These are phyloP conservation scores for Ramaria sp. DNA, from an alignment of 768 basidiomycete species.

Conservation along the genomic window DNA sequence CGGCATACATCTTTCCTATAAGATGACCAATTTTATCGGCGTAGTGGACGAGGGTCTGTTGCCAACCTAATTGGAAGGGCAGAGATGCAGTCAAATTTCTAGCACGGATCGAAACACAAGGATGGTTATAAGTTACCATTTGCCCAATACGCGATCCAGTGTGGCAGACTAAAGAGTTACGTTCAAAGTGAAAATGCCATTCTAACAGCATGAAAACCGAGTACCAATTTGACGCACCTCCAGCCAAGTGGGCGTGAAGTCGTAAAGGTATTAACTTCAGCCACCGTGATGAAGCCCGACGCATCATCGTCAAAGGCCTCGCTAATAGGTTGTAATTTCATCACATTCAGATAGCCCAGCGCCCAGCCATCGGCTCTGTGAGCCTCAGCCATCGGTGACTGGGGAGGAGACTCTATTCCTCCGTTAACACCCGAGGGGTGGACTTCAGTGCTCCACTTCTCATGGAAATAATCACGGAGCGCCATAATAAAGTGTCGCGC, in stretches of 20 bases:
- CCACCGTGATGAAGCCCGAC: conserved; percentile 23
- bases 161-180: not conserved
- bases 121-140: conserved; percentile 14
- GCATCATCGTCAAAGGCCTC: conserved; percentile 26
- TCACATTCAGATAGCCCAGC: conserved; percentile 15
- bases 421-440: not conserved
- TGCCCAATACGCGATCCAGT: conserved; percentile 23
- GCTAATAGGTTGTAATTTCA: conserved; percentile 16
- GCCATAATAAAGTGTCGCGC: conserved; percentile 20
- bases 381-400: not conserved
- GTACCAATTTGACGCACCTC: conserved; percentile 20
- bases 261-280: conserved; percentile 23
- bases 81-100: not conserved
- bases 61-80: not conserved
- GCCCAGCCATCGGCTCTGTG: conserved; percentile 17
- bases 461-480: conserved; percentile 21
- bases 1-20: not conserved
- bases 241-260: conserved; percentile 17
- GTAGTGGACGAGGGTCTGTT: not conserved
- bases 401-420: not conserved
- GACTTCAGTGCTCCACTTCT: conserved; percentile 12
- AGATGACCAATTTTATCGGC: not conserved
- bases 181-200: not conserved
- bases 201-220: no score
- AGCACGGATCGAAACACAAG: not conserved